Evolutionary conservation across 169 alveolate species (phyloP), one percentile per base, ranked within the genome.

Genomic region (Prorocentrum cordatum): DNA sequence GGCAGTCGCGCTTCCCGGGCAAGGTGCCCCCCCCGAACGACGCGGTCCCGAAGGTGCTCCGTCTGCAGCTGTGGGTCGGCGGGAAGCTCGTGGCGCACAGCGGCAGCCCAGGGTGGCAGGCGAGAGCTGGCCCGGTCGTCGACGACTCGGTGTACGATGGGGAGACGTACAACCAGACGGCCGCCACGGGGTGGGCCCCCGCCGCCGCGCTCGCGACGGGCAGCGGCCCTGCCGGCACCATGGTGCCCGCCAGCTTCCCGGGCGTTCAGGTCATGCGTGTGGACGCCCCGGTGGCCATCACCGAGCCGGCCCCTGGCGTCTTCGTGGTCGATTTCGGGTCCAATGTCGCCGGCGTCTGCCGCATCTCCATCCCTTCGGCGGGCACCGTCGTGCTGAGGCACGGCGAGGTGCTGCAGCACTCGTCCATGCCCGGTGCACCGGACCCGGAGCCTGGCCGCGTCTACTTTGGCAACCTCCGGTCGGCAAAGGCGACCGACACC

Each of bases 61-160:
- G 72, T 0, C n/a, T 62, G 26, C 72, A 62, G 72, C 27, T 62
- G 72, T 42, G 72, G 45, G n/a, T 31, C 24, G 32, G 32, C n/a
- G 72, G 72, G 72, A 32, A 27, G 10, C 68, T n/a, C 6, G 72
- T 32, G 39, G 10, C 31, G 45, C 72, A 62, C 72, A 62, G 39
- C 72, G 72, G 72, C 72, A 62, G 39, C 38, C 68, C 68, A 5
- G 45, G 45, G 47, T n/a, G n/a, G n/a, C n/a, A n/a, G n/a, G n/a
- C n/a, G n/a, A n/a, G n/a, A n/a, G n/a, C n/a, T n/a, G n/a, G n/a
- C n/a, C n/a, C n/a, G n/a, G 72, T 62, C 27, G 32, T 22, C 27
- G 27, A 31, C 45, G 72, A 62, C 72, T 62, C 72, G 18, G 72
- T 62, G 1, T 62, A 62, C 27, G 72, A 62, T 31, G 72, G 72